phyloP scores from a whole-genome alignment of 352 stramenopile genomes.

The Phytophthora sojae region DNA sequence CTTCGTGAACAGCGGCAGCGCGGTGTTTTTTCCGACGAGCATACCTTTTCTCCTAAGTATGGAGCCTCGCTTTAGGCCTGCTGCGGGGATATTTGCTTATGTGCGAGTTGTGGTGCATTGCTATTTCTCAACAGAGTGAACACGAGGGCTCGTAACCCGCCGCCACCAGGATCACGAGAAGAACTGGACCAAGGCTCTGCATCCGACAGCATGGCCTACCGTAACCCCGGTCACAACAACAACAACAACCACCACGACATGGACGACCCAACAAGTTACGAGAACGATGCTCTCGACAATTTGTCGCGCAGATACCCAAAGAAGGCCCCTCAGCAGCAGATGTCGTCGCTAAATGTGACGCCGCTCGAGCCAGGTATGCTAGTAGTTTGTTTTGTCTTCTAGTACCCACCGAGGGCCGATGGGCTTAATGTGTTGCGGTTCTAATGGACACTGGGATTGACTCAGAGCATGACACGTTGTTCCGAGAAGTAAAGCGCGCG shows the following conservation, averaged over 20 bases:
- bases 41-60: slow-evolving; percentile 85
- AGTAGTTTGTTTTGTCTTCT: slow-evolving; percentile 1
- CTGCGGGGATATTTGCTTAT: not conserved
- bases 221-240: slow-evolving; percentile 55
- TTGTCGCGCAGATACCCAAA: slow-evolving; percentile 72
- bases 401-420: not conserved
- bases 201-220: slow-evolving; percentile 27
- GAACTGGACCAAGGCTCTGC: slow-evolving; percentile 48
- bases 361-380: slow-evolving; percentile 57
- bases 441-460: slow-evolving; percentile 45
- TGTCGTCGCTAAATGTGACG: slow-evolving; percentile 28
- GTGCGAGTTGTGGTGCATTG: not conserved
- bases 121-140: slow-evolving; percentile 47
- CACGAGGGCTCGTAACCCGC: slow-evolving; percentile 37
- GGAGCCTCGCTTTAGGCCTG: not conserved
- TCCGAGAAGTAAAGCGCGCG: slow-evolving; percentile 80
- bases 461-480: slow-evolving; percentile 84
- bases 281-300: slow-evolving; percentile 65
- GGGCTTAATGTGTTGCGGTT: slow-evolving; percentile 16
- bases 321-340: slow-evolving; percentile 42
- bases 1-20: slow-evolving; percentile 73
- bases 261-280: slow-evolving; percentile 26
- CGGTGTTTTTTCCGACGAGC: slow-evolving; percentile 75
- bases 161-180: slow-evolving; percentile 56
- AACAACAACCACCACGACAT: slow-evolving; percentile 45